These are phyloP conservation scores for Tolypocladium endophyticum DNA, from an alignment of 2,329 filamentous ascomycete genomes.

Conservation along the genomic window DNA sequence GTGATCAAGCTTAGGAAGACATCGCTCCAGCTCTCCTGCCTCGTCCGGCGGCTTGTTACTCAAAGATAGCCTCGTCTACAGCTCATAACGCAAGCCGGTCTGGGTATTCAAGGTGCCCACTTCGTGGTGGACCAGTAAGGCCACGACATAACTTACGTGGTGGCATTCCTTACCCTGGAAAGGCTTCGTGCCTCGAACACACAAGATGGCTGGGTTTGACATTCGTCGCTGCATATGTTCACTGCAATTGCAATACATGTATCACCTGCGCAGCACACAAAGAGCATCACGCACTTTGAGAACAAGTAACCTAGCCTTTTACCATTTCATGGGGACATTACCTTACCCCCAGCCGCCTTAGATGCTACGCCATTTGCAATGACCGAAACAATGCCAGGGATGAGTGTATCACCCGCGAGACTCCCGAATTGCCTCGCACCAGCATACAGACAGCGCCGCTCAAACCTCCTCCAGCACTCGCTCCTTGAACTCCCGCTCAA, in stretches of 20 bases:
- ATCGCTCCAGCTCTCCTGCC: not conserved
- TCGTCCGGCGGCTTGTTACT: not conserved
- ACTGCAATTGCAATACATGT: not conserved
- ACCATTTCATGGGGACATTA: slow-evolving; percentile 27
- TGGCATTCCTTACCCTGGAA: no score
- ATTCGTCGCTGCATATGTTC: not conserved
- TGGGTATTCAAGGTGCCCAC: not conserved
- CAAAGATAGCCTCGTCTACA: not conserved
- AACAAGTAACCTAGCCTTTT: slow-evolving; percentile 20
- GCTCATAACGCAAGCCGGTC: not conserved
- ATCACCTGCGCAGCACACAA: not conserved
- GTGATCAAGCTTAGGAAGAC: not conserved
- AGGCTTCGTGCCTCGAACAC: no score
- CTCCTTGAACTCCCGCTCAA: slow-evolving; percentile 99
- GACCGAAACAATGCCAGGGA: slow-evolving; percentile 30
- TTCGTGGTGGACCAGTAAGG: not conserved
- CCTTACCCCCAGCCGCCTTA: slow-evolving; percentile 29
- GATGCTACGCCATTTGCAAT: slow-evolving; percentile 34
- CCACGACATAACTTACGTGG: not conserved
- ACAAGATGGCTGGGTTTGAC: not conserved
- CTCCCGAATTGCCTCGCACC: slow-evolving; percentile 19
- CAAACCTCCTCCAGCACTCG: slow-evolving; percentile 88
- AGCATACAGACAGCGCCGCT: slow-evolving; percentile 29
- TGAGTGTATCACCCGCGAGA: slow-evolving; percentile 21
- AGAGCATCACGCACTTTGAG: not conserved